A percentile compares a stretch with the other conserved stretches of the same genome.
Conservation (phyloP, 768 basidiomycete species). For the Hygrophoropsis aurantiaca region DNA sequence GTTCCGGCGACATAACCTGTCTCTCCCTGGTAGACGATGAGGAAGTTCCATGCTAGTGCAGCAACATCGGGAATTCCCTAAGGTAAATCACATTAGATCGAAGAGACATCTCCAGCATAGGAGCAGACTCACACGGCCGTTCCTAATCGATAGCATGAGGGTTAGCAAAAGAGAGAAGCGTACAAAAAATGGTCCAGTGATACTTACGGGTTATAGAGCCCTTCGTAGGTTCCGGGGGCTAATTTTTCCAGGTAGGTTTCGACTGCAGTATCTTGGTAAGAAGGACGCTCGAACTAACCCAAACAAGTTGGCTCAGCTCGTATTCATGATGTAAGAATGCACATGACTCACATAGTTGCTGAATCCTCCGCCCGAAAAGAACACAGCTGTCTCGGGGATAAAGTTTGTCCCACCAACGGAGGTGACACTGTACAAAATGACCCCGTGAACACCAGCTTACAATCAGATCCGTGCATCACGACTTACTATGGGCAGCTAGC, state of each 20-base stretch:
- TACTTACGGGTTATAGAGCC: constrained; percentile 59
- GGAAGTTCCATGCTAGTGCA: constrained; percentile 53
- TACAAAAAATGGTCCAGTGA: too few relatives aligned
- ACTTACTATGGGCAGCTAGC: constrained; percentile 57
- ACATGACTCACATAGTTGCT: constrained; percentile 54
- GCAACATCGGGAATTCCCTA: constrained; percentile 66
- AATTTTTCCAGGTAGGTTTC: constrained; percentile 43
- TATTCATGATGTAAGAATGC: too few relatives aligned
- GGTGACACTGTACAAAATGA: constrained; percentile 53
- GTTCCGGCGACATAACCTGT: constrained; percentile 55
- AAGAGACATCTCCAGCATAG: background rate
- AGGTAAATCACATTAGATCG: constrained; percentile 16
- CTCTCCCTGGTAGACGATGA: constrained; percentile 44
- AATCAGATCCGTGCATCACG: too few relatives aligned
- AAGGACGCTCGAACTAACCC: constrained; percentile 50
- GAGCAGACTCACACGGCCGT: constrained; percentile 42
- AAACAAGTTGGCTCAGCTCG: too few relatives aligned
- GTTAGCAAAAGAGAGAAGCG: background rate
- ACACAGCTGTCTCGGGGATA: constrained; percentile 59
- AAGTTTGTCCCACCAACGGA: constrained; percentile 64
- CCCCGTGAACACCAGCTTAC: background rate
- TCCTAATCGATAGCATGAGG: constrained; percentile 23
- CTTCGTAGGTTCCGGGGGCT: constrained; percentile 48
- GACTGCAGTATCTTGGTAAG: constrained; percentile 52
- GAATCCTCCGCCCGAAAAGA: constrained; percentile 75